These are phyloP conservation scores for Paraglomus occultum DNA, from an alignment of 192 early-diverging fungal genomes.

Conservation along the genomic window DNA sequence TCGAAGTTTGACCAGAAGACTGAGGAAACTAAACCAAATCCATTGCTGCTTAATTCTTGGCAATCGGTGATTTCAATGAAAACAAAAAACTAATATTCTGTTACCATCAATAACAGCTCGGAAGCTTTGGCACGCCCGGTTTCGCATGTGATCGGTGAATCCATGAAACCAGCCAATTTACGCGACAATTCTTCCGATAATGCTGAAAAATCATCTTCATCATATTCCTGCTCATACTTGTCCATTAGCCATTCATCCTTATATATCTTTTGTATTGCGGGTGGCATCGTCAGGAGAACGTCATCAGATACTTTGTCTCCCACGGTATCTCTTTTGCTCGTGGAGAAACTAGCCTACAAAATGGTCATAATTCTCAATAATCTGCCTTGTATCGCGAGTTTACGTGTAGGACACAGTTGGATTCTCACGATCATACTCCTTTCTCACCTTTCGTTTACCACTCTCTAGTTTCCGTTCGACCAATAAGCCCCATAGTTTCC, in stretches of 20 bases:
- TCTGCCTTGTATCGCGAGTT: background rate
- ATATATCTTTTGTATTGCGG: constrained; percentile 31
- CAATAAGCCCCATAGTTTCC: constrained; percentile 47
- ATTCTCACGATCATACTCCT: background rate
- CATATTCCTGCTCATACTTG: constrained; percentile 5
- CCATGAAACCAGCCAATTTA: constrained; percentile 34
- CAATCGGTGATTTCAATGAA: background rate
- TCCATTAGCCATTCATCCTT: constrained; percentile 17
- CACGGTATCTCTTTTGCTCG: background rate
- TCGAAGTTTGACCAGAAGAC: too few relatives aligned
- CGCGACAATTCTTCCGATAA: background rate
- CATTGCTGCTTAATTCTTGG: background rate
- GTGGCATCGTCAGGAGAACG: constrained; percentile 18
- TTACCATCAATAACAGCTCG: constrained; percentile 39
- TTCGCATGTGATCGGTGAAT: constrained; percentile 34
- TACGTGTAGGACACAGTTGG: background rate
- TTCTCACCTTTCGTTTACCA: constrained; percentile 28
- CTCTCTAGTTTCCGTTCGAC: constrained; percentile 37
- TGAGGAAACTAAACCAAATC: too few relatives aligned
- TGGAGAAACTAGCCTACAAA: background rate
- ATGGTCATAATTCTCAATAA: background rate
- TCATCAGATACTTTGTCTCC: constrained; percentile 18
- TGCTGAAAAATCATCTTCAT: constrained; percentile 22
- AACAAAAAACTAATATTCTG: constrained; percentile 10
- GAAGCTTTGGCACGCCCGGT: constrained; percentile 33